Evolutionary conservation across 2,329 filamentous ascomycete species (phyloP), one percentile per base, ranked within the genome.

Genomic region (Seiridium cupressi): DNA sequence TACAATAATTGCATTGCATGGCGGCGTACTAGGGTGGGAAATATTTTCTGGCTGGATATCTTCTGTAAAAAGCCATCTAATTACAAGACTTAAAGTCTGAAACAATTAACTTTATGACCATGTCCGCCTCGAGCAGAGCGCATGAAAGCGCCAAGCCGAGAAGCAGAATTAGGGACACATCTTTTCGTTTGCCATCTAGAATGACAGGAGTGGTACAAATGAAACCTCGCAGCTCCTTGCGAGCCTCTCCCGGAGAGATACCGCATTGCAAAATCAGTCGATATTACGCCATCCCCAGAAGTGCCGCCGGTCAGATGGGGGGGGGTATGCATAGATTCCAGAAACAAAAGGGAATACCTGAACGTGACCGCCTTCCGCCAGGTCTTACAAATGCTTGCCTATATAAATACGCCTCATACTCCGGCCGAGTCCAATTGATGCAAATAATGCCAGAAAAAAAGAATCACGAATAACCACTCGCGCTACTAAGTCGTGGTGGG

Each of bases 371-470:
- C 62, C 60, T 62, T 62, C 60, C 62, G 53, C 62, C 59, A 60
- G 60, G 59, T 61, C 61, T 68, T 65, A 62, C 66, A 57, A 63
- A 67, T 69, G 65, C 67, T 66, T 64, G 68, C 69, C 65, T 71
- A 69, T 71, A 73, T 72, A 69, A 66, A 69, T 74, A 75, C 77
- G 74, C 78, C 78, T 67, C 67, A 66, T 79, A 80, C 77, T 76
- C 78, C 78, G 73, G 73, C 75, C 67, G 68, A 64, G 65, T 69
- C 66, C 68, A 67, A 72, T 72, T 72, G 69, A 73, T 68, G 69
- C 69, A 5, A 31, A 34, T 13, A 66, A 70, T 72, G 71, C 72
- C 62, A 63, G 68, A 44, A 47, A 36, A 26, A 26, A 38, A 64
- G 49, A 44, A 64, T 61, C 18, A 60, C 59, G 68, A 66, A 60